Base-by-base conservation (phyloP, 352 stramenopile genomes). In the Thraustochytrium sp. region DNA sequence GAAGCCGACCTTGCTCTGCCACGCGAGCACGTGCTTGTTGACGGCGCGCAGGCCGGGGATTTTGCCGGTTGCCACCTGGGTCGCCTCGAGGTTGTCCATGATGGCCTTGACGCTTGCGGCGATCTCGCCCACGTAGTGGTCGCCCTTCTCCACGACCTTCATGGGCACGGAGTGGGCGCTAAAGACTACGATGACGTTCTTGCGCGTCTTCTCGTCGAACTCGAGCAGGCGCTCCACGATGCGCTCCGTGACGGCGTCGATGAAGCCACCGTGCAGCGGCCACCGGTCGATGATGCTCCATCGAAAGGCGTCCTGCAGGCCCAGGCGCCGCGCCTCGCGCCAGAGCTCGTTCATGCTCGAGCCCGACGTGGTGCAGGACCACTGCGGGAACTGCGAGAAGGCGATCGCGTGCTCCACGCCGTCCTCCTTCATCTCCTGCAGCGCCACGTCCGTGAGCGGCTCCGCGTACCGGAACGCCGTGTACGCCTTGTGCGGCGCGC, bases 381-480 rank as follows among this genome's bases (percentile, higher is more conserved):
- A 99, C 90, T 99, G 96, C 37, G 97, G 97, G 88, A 99, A 99
- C 84, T 98, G 91, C 26, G 97, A 98, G 63, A 99, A 92, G 37
- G 98, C 94, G 36, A 99, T 93, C n/a, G 97, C 89, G n/a, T 93
- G 92, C 72, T 97, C 93, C 21, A 99, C 93, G 42, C 91, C 92
- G 84, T 99, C 97, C 18, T 90, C 87, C 75, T 94, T 91, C 91
- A 99, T 98, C 86, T 97, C 86, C 76, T 94, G 90, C 55, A 99
- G 87, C n/a, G 95, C 96, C 46, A 93, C 89, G 86, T 99, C 96
- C 8, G 96, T 99, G 84, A 98, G 93, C 34, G 97, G 97, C 77
- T 98, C 93, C 84, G 96, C 98, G 87, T 99, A 99, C 55, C 97
- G 92, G 91, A 99, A 99, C 55, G 96, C 96, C 51, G 98, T 93